phyloP scores from a whole-genome alignment of 2,329 filamentous ascomycete species.

The Fusarium siculi region DNA sequence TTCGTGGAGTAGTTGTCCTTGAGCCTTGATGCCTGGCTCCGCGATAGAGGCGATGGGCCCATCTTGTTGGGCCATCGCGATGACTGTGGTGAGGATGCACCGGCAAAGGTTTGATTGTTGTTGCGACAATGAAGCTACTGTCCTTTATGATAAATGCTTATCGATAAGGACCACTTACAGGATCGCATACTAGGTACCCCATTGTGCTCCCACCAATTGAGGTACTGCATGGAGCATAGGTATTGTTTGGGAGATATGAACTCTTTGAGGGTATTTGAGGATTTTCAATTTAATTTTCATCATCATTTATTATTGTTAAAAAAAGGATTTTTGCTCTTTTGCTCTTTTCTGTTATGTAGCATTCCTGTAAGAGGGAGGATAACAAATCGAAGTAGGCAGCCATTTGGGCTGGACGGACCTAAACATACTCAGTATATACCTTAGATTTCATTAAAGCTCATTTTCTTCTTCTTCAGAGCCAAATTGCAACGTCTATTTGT shows the following conservation, averaged over 20 bases:
- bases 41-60: slow-evolving; percentile 62
- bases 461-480: not conserved
- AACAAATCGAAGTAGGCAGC: not conserved
- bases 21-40: slow-evolving; percentile 73
- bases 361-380: not conserved
- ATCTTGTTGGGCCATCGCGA: slow-evolving; percentile 47
- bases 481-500: not conserved
- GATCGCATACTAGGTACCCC: not conserved
- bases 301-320: not conserved
- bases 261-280: not conserved
- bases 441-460: not conserved
- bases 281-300: not conserved
- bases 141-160: slow-evolving; percentile 14
- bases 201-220: not conserved
- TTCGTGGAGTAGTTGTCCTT: slow-evolving; percentile 65
- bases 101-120: slow-evolving; percentile 2
- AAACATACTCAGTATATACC: not conserved
- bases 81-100: not conserved
- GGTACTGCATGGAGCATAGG: not conserved
- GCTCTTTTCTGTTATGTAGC: not conserved
- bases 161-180: slow-evolving; percentile 16
- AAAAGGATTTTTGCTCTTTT: not conserved
- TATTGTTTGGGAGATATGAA: not conserved
- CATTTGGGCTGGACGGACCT: not conserved
- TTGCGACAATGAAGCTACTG: slow-evolving; percentile 7